Base-by-base conservation (phyloP, 2,329 filamentous ascomycete species). In the Ascomycota sp. region DNA sequence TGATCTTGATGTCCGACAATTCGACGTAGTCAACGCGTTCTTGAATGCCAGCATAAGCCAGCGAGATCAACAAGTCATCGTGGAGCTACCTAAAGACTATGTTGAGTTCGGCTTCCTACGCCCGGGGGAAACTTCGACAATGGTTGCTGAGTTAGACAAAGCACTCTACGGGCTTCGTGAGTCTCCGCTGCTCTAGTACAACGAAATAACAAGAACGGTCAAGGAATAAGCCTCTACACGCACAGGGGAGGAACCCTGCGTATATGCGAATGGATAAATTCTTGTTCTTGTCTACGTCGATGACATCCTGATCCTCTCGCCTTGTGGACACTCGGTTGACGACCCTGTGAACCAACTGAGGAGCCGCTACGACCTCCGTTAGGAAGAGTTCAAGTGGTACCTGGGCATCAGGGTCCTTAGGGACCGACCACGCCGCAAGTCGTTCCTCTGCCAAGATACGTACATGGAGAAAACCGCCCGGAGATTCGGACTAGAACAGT, bases 401-500 rank as follows among this genome's bases (percentile, higher is more conserved):
- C 26, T 32, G 8, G 24, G 30, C 20, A 28, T 32, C 23, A 28
- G 26, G 21, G 23, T 32, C 24, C 19, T 32, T n/a, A 6, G 26
- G 11, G 24, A 32, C 25, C 19, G 23, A n/a, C n/a, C 20, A 13
- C 13, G 5, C 5, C 19, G 10, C 5, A 28, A 12, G 24, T 24
- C 28, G 11, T 32, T 19, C 7, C 25, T 32, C 3, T 23, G 25
- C 13, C 20, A 32, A 10, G 21, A 28, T 11, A 13, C 21, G 8
- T 32, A 32, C 21, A 32, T 32, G 7, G 25, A 31, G 20, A 27
- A 27, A 10, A 31, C 23, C 24, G 30, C 30, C 4, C 25, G 25
- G 15, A 27, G 19, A 15, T 27, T 27, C n/a, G 19, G 19, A n/a
- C 25, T 9, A 6, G 21, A 23, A 7, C 7, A 10, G 7, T 7